Evolutionary conservation across 2,329 filamentous ascomycete species (phyloP).

Genomic region (Talaromyces rugulosus): DNA sequence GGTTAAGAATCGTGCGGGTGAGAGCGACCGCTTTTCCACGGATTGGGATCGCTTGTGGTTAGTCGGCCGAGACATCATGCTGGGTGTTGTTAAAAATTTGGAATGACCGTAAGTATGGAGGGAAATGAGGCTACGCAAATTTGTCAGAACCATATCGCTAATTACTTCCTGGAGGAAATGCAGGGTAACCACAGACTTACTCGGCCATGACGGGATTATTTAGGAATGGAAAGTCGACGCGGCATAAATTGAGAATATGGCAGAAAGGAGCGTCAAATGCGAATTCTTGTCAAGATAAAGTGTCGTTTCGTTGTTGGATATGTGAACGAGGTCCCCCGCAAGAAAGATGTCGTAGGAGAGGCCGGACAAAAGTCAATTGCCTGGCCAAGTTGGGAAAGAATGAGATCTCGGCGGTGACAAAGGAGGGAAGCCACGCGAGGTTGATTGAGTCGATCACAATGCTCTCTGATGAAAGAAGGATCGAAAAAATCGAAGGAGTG

Average conservation of each 20-base stretch:
- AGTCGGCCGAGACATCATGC: slow-evolving; percentile 32
- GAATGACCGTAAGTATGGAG: slow-evolving; percentile 33
- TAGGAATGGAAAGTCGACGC: slow-evolving; percentile 17
- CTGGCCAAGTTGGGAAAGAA: not conserved
- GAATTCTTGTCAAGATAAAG: not conserved
- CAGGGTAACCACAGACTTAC: slow-evolving; percentile 23
- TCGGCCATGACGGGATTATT: slow-evolving; percentile 32
- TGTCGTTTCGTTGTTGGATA: not conserved
- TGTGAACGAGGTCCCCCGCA: not conserved
- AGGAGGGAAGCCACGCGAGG: not conserved
- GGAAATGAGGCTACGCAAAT: slow-evolving; percentile 30
- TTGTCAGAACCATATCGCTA: slow-evolving; percentile 4
- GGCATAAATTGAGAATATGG: not conserved
- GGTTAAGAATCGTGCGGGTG: slow-evolving; percentile 34
- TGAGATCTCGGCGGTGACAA: not conserved
- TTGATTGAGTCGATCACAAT: not conserved
- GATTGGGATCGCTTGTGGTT: slow-evolving; percentile 36
- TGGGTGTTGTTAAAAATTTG: slow-evolving; percentile 33
- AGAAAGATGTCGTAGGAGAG: not conserved
- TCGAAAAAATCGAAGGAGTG: not conserved
- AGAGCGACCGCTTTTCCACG: slow-evolving; percentile 29
- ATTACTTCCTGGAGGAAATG: not conserved
- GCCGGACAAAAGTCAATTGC: slow-evolving; percentile 1
- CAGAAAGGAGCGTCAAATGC: not conserved
- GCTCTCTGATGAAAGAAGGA: not conserved